Evolutionary conservation across 1,284 basidiomycete species (phyloP).

Genomic region (Cryptococcus deneoformans): DNA sequence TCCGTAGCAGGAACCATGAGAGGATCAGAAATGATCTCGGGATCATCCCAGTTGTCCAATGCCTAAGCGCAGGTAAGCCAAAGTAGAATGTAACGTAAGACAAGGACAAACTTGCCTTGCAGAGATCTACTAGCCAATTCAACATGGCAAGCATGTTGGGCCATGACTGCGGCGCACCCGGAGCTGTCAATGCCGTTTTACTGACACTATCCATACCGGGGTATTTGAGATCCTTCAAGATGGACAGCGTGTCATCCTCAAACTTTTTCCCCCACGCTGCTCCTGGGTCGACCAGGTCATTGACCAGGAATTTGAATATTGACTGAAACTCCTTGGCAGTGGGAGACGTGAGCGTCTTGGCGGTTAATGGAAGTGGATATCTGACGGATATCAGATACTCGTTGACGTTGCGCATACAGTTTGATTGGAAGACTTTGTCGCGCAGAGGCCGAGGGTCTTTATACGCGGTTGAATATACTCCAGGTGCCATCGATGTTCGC

Average conservation of each 20-base stretch:
- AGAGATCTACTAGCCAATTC: slow-evolving; percentile 78
- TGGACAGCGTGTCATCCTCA: slow-evolving; percentile 70
- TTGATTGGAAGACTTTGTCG: slow-evolving; percentile 65
- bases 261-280: slow-evolving; percentile 59
- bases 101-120: slow-evolving; percentile 57
- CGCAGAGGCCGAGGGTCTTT: slow-evolving; percentile 74
- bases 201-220: slow-evolving; percentile 70
- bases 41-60: slow-evolving; percentile 58
- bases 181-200: slow-evolving; percentile 76
- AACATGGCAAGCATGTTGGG: slow-evolving; percentile 73
- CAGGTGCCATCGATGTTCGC: slow-evolving; percentile 45
- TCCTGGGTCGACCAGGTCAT: slow-evolving; percentile 62
- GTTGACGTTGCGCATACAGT: slow-evolving; percentile 70
- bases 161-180: slow-evolving; percentile 82
- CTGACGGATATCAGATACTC: slow-evolving; percentile 63
- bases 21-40: slow-evolving; percentile 66
- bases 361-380: slow-evolving; percentile 59
- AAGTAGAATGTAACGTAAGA: neutral
- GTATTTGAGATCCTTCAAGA: slow-evolving; percentile 71
- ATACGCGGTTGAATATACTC: slow-evolving; percentile 54
- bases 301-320: slow-evolving; percentile 73
- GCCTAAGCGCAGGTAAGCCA: slow-evolving; percentile 23
- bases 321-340: slow-evolving; percentile 76
- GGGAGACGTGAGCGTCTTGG: slow-evolving; percentile 65
- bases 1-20: slow-evolving; percentile 52